Base-by-base conservation (phyloP, 164 flowering plant species). In the Magnolia officinalis region DNA sequence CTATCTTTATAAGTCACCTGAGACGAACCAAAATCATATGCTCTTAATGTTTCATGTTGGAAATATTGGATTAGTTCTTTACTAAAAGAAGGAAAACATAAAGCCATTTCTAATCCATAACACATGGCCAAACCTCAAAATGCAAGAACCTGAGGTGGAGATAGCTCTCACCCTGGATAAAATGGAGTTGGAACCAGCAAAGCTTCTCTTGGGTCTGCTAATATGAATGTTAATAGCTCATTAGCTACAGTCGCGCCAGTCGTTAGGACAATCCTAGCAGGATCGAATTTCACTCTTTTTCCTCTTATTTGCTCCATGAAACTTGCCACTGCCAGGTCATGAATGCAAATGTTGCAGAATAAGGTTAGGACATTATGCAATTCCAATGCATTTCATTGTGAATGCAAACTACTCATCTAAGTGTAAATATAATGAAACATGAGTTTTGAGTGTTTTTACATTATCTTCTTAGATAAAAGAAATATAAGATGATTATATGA, bases 281-380 rank as follows among this genome's bases (percentile, higher is more conserved):
- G 95, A 76, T 92, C 88, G 45, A 95, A 95, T 79, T 87, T 92
- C 2, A 83, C 96, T 84, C 88, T 84, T 11, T 90, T 91, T 2
- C 95, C 97, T 88, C 98, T 85, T 19, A 93, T 89, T 81, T 91
- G 83, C 78, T 85, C 97, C 98, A 95, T 93, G 90, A 95, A 93
- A 80, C 89, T 86, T 23, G 98, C 95, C 96, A 95, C 89, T 81
- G 96, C 97, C 83, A 87, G 84, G 20, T 8, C 21, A 18, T 19
- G 10, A 24, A 21, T 24, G 16, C 37, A 29, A 69, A 69, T 29
- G 72, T 69, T n/a, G n/a, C n/a, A 24, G 18, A 26, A 29, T 29
- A 69, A 26, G 51, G 45, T 52, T 49, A n/a, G 58, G 26, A 50
- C 51, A 4, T 26, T 26, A 45, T 29, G 20, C 14, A 29, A 45